A percentile compares a stretch with the other conserved stretches of the same genome.
Evolutionary conservation across 192 early-diverging fungal species (phyloP).

Genomic region (Phlyctochytrium arcticum): DNA sequence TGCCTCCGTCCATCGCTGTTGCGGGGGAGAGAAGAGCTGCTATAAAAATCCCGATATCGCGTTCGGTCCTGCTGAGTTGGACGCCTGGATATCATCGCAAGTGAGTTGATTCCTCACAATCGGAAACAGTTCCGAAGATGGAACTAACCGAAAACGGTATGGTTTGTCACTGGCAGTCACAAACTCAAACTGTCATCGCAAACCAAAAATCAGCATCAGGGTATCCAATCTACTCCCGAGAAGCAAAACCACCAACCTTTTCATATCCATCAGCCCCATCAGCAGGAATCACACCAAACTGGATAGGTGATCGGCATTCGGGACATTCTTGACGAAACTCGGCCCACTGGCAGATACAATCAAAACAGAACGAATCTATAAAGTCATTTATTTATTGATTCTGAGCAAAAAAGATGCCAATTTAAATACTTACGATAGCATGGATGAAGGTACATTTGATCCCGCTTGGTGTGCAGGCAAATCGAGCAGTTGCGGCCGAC

Average conservation of each 20-base stretch:
- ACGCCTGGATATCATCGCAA: not conserved
- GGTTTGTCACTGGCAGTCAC: no score
- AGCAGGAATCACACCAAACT: not conserved
- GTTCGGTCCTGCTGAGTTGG: not conserved
- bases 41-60: not conserved
- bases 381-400: no score
- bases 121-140: no score
- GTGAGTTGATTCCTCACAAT: no score
- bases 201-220: no score
- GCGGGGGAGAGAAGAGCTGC: not conserved
- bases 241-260: not conserved
- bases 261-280: not conserved
- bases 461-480: conserved; percentile 19
- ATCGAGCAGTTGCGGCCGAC: conserved; percentile 19
- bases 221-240: no score
- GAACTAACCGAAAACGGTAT: no score
- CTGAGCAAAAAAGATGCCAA: not conserved
- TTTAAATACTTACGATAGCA: conserved; percentile 18
- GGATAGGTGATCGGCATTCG: conserved; percentile 24
- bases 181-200: conserved; percentile 1
- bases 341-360: conserved; percentile 36
- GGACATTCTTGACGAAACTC: conserved; percentile 22
- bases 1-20: not conserved
- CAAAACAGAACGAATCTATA: conserved; percentile 37
- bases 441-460: not conserved